Conservation (phyloP, 345 rosid genomes). For the Melaleuca quinquenervia region DNA sequence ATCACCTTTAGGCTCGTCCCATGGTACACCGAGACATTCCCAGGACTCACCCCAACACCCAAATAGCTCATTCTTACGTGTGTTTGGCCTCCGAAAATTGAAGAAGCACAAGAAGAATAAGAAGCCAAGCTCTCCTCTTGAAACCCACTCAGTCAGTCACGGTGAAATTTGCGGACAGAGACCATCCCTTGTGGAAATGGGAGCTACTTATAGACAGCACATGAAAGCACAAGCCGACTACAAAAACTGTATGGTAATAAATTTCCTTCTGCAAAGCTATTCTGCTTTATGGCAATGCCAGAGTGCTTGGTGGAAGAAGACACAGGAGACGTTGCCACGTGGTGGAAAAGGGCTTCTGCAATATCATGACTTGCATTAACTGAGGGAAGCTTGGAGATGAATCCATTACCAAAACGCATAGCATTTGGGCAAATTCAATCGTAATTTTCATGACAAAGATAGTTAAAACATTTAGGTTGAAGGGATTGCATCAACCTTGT, state of each 20-base stretch:
- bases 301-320: neutral
- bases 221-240: neutral
- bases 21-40: conserved; percentile 43
- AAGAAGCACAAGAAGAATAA: neutral
- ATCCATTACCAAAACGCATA: neutral
- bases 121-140: neutral
- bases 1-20: conserved; percentile 39
- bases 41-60: conserved; percentile 62
- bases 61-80: conserved; percentile 29
- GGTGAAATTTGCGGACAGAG: neutral
- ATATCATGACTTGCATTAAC: neutral
- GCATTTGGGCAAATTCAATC: neutral
- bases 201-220: neutral
- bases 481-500: neutral
- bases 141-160: neutral
- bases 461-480: neutral
- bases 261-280: neutral
- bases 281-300: neutral
- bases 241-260: neutral
- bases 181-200: neutral
- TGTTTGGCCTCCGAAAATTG: neutral
- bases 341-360: neutral
- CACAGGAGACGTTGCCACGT: neutral
- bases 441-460: neutral
- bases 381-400: neutral